Evolutionary conservation across 148 eudicot species (phyloP).

Genomic region (Fallopia convolvulus): DNA sequence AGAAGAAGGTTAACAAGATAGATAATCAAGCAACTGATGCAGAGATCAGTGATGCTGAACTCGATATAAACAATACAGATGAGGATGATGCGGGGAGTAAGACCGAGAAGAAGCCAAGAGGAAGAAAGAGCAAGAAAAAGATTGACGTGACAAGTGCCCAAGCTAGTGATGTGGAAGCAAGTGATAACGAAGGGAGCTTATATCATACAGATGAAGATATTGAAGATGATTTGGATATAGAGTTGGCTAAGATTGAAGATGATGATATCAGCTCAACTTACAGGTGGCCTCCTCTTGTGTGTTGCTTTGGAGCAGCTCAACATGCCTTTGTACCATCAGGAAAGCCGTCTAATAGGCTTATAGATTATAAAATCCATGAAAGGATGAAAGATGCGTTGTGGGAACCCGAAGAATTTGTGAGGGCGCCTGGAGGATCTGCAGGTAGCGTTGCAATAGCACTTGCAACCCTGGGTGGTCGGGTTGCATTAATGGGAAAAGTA

Average conservation of each 20-base stretch:
- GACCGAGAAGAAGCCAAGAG: constrained; percentile 33
- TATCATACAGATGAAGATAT: constrained; percentile 28
- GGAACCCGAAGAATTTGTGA: constrained; percentile 65
- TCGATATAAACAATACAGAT: constrained; percentile 17
- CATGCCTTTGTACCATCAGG: constrained; percentile 80
- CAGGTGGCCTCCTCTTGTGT: constrained; percentile 82
- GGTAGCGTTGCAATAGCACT: constrained; percentile 81
- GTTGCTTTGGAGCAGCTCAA: constrained; percentile 86
- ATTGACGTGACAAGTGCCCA: constrained; percentile 21
- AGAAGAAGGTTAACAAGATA: constrained; percentile 28
- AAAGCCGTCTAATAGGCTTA: constrained; percentile 68
- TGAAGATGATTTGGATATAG: constrained; percentile 39
- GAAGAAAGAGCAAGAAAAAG: constrained; percentile 51
- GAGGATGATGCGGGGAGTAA: constrained; percentile 31
- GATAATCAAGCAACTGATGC: constrained; percentile 35
- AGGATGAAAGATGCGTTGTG: constrained; percentile 60
- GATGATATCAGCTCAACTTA: constrained; percentile 64
- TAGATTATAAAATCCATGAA: constrained; percentile 69
- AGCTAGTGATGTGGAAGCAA: constrained; percentile 35
- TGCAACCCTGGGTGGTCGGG: constrained; percentile 64
- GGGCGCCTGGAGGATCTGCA: constrained; percentile 89
- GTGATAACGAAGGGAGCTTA: constrained; percentile 33
- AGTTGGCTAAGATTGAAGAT: constrained; percentile 35
- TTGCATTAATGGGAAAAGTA: constrained; percentile 92
- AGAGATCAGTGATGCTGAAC: constrained; percentile 39